Evolutionary conservation across 768 basidiomycete species (phyloP).

Genomic region (Rhizopogon vulgaris): DNA sequence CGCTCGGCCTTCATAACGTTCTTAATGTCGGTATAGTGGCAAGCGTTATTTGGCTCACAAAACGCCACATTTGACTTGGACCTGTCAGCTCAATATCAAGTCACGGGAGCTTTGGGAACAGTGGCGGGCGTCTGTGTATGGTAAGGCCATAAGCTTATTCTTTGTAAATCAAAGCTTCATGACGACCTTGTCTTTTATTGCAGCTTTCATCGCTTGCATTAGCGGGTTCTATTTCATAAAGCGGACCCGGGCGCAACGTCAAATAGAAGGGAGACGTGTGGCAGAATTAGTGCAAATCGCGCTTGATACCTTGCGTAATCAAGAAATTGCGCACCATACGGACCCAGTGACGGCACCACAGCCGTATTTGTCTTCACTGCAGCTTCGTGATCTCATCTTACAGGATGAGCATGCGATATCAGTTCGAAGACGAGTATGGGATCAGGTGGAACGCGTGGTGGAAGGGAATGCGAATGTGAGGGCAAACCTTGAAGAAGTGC

Average conservation of each 20-base stretch:
- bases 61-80: conserved; percentile 59
- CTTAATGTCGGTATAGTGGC: conserved; percentile 42
- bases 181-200: conserved; percentile 8
- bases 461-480: conserved; percentile 90
- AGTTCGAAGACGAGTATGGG: conserved; percentile 66
- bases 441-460: conserved; percentile 75
- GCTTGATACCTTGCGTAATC: conserved; percentile 73
- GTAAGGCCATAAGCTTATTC: conserved; percentile 32
- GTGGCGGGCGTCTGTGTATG: conserved; percentile 59
- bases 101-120: conserved; percentile 59
- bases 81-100: conserved; percentile 62
- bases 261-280: conserved; percentile 58
- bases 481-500: conserved; percentile 75
- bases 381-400: conserved; percentile 81
- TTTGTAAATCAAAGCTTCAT: conserved; percentile 11
- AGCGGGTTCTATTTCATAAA: conserved; percentile 14
- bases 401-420: conserved; percentile 74
- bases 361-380: conserved; percentile 77
- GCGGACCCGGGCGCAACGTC: conserved; percentile 39
- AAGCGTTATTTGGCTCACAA: conserved; percentile 72
- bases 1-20: conserved; percentile 11
- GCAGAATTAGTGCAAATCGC: conserved; percentile 72
- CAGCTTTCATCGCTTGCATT: conserved; percentile 22
- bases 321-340: conserved; percentile 76
- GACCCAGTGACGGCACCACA: conserved; percentile 72